These are phyloP conservation scores for Microstegium vimineum DNA, from an alignment of 176 grass and related monocot genomes.

Conservation along the genomic window DNA sequence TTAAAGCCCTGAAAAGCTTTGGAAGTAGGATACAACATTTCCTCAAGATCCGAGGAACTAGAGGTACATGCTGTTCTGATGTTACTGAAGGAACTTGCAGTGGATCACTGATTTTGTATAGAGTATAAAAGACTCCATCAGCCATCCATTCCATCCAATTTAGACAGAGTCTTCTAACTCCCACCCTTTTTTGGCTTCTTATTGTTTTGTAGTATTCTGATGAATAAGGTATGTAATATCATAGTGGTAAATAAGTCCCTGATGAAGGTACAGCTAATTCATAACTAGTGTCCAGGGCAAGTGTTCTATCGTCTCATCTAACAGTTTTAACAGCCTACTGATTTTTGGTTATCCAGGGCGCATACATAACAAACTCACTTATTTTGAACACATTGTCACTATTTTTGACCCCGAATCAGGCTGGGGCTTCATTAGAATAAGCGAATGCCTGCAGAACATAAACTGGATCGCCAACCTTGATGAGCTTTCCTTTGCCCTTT, in stretches of 20 bases:
- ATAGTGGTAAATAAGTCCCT: neutral
- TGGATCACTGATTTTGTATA: conserved; percentile 42
- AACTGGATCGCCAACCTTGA: conserved; percentile 70
- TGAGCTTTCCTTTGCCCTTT: conserved; percentile 34
- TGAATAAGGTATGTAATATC: conserved; percentile 35
- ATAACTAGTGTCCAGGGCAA: neutral
- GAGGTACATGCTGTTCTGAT: conserved; percentile 17
- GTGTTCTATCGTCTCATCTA: neutral
- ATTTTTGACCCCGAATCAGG: conserved; percentile 27
- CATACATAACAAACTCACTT: neutral
- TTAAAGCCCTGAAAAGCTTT: neutral
- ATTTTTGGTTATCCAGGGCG: neutral
- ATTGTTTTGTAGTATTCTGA: conserved; percentile 37
- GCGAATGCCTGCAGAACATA: conserved; percentile 47
- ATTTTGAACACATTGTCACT: neutral
- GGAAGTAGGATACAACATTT: neutral
- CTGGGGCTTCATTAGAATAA: conserved; percentile 54
- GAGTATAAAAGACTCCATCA: conserved; percentile 3
- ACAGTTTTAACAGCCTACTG: neutral
- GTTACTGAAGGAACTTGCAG: neutral
- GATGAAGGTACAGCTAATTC: neutral
- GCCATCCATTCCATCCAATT: neutral
- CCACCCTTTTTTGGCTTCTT: conserved; percentile 7
- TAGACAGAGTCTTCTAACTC: conserved; percentile 19
- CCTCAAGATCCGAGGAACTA: conserved; percentile 9